Evolutionary conservation across 192 early-diverging fungal species (phyloP), one percentile per base, ranked within the genome.

Genomic region (Umbelopsis vinacea): DNA sequence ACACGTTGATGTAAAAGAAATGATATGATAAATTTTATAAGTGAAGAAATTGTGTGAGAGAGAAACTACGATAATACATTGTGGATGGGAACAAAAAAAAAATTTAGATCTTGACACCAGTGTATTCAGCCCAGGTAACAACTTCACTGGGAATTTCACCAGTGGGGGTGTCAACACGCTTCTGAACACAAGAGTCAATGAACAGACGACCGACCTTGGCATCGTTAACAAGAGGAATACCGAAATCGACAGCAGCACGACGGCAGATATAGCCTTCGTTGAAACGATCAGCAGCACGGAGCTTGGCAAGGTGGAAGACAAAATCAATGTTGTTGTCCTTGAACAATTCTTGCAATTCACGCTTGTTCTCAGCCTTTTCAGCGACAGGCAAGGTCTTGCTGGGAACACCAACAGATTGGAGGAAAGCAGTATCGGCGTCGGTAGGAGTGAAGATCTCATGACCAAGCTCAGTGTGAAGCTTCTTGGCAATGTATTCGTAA

Each of bases 241-340:
- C 94, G 80, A 97, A 94, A 78, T 99, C 97, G 2, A 99, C 95
- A 50, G 96, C 97, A 78, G 95, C 93, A 76, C 97, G 87, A 70
- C 97, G 92, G 72, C 90, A 90, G 37, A 88, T 84, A 77, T 99
- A 99, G 75, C 89, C 88, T 68, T 84, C 60, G 71, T 92, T 84
- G 1, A 66, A 68, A 29, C 85, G 85, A 79, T 83, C 79, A 24
- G 76, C 72, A 3, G 92, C 86, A 46, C 91, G 88, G 50, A 83
- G 83, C 82, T 88, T 87, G 35, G 91, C 87, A 71, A 92, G 72
- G 71, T 91, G 89, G 55, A 94, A 87, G 3, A 92, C 91, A 48
- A 92, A 82, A 66, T 94, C 89, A 23, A 92, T 89, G 40, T 86
- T 67, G 79, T 87, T 89, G 37, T 79, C 82, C 45, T 77, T 74